Base-by-base conservation (phyloP, 2,329 filamentous ascomycete genomes). In the Aspergillus novofumigatus region DNA sequence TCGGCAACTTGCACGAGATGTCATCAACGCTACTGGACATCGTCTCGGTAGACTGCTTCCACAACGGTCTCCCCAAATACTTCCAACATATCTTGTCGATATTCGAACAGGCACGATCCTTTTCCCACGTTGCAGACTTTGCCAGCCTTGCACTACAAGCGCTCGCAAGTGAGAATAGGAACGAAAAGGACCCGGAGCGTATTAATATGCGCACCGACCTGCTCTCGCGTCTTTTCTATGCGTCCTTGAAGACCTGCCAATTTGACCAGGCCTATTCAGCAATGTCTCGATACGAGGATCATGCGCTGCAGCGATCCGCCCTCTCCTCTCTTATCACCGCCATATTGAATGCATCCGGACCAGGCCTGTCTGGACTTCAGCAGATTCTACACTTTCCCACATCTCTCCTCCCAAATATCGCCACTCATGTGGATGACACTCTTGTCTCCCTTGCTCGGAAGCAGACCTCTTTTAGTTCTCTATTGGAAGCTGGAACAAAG, bases 211-310 rank as follows among this genome's bases (percentile, higher is more conserved):
- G 84, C 58, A 83, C 83, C 1, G 90, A 95, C 59, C 85, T 97
- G 67, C 85, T 95, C 21, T 88, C 86, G 63, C 88, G 92, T 2
- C 81, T 96, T 2, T 97, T 97, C 78, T 88, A 86, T 60, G 90
- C 91, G 20, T 87, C 91, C 0, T 80, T 94, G 21, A 85, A 89
- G 58, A 91, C 88, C 20, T 89, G 86, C 6, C 87, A 90, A 56
- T 97, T 92, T 67, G 86, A 91, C 59, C 80, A 90, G 44, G 93
- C 94, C 0, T 95, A 96, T 73, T 86, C 87, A 4, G 89, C 89
- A 0, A 81, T 97, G 28, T 79, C 87, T 14, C 82, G 88, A 56
- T 89, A 95, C 72, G 83, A 84, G 45, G 86, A 95, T 66, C 78
- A 80, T 55, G 84, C 87, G 0, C 76, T 97, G 69, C 89, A 91